Base-by-base conservation (phyloP, 139 green algal species). In the Edaphochlamys debaryana region DNA sequence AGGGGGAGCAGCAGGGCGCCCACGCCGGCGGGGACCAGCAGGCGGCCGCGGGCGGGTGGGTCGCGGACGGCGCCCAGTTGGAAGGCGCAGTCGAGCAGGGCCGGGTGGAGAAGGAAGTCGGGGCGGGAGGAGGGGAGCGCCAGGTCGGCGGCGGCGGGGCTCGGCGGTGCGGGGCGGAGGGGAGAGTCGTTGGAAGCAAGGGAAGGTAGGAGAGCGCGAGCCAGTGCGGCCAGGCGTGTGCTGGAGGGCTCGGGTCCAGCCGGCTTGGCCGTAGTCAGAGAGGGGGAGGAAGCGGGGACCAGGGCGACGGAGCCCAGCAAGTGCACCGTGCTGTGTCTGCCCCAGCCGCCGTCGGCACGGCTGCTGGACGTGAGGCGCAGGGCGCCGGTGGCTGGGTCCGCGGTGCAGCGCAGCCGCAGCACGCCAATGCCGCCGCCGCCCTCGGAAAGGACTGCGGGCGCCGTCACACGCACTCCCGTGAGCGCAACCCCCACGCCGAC, bases 61-160 rank as follows among this genome's bases (percentile, higher is more conserved):
- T 78, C 50, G 1, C 38, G 69, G 17, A 91, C 79, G 22, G 89
- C 91, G 13, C 83, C 93, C n/a, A 96, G 79, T 64, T 96, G 93
- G 63, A 96, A 86, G 38, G 86, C 83, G 52, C 56, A 82, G 81
- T 96, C 93, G 36, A 96, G 64, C 68, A 85, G 25, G 0, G 93
- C 90, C 17, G 93, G 93, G 38, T 90, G 88, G 11, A 72, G 22
- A 11, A 72, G 38, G 79, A 79, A 80, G 30, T 87, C 71, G 8
- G 41, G 34, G 34, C 4, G 0, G 42, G 63, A 88, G 40, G 34
- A 73, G 0, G 41, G 89, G 23, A 19, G 85, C 67, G 19, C 79
- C 79, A 40, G 68, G 63, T 29, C 85, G 80, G 25, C 76, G 30
- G 52, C 67, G 58, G 13, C 45, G 30, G 15, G n/a, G n/a, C n/a